Base-by-base conservation (phyloP, 106 monocot species). In the Alisma plantagoaquatica region DNA sequence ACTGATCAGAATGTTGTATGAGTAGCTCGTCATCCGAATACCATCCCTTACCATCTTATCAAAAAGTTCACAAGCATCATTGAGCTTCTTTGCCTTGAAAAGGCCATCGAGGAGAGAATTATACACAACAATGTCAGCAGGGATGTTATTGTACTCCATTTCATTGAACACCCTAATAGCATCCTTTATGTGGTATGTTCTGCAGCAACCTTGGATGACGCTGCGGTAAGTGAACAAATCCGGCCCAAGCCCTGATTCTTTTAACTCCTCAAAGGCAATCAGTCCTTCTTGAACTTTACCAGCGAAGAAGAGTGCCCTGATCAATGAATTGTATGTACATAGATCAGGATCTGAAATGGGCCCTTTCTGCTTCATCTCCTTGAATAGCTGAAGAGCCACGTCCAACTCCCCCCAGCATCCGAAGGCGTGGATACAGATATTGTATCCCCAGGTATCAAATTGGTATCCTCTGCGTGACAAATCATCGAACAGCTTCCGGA, bases 41-140 rank as follows among this genome's bases (percentile, higher is more conserved):
- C 82, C 82, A 51, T 86, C 82, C 4, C 76, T 47, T 15, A 79
- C 74, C 98, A 99, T 99, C 64, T 66, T 79, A 48, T 99, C 90
- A 56, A 91, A 99, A 16, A 99, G 43, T 43, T 58, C 59, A 49
- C 85, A 86, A 3, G 90, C 98, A 6, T 99, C 90, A 1, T 41
- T 38, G 17, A 90, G 73, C 68, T 65, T 85, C 76, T 69, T 76
- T 0, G 48, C 85, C 72, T 86, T 99, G 41, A 99, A 51, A 7
- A 99, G 60, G 25, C 85, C 89, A 65, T 82, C 76, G 4, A 99
- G 73, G 31, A 99, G 46, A 12, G 65, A 68, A 45, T 99, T 99
- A 54, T 80, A 99, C 2, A 79, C 60, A 17, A 90, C 46, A 0
- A 65, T 82, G 35, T 82, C 77, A 10, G 70, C 64, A 35, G 38